These are phyloP conservation scores for Sporobolus alterniflorus DNA, from an alignment of 202 grass and related monocot species.

Conservation along the genomic window DNA sequence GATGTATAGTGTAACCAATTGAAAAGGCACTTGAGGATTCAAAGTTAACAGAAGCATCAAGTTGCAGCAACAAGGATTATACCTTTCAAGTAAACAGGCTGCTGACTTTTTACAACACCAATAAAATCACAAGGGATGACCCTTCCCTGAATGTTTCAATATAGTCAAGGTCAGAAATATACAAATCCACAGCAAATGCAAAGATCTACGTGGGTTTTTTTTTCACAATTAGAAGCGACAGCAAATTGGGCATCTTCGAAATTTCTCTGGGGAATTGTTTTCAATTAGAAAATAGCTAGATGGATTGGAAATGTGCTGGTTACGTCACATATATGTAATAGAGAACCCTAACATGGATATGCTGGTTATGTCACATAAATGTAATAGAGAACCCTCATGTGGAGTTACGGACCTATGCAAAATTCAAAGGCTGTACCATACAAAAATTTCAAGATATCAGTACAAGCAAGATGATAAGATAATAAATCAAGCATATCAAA, in stretches of 20 bases:
- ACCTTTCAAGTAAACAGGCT: slow-evolving; percentile 97
- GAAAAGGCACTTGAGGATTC: slow-evolving; percentile 32
- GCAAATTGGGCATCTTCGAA: background rate
- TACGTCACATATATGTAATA: slow-evolving; percentile 2
- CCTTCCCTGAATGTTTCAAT: slow-evolving; percentile 70
- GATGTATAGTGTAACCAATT: slow-evolving; percentile 6
- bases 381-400: background rate
- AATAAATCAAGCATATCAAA: slow-evolving; percentile 24
- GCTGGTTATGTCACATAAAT: background rate
- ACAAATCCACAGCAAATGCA: slow-evolving; percentile 2
- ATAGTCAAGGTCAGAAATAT: slow-evolving; percentile 32
- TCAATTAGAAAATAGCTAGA: background rate
- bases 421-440: background rate
- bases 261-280: background rate
- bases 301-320: slow-evolving; percentile 7
- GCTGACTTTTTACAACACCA: slow-evolving; percentile 83
- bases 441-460: slow-evolving; percentile 2
- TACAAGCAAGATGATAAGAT: background rate
- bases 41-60: background rate
- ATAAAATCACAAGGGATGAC: slow-evolving; percentile 99
- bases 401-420: slow-evolving; percentile 9
- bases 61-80: slow-evolving; percentile 13
- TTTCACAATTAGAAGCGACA: background rate
- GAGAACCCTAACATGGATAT: background rate
- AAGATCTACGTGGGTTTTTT: background rate